Evolutionary conservation across 129 eudicot genomes (phyloP).

Genomic region (carrot (Daucus carota)): DNA sequence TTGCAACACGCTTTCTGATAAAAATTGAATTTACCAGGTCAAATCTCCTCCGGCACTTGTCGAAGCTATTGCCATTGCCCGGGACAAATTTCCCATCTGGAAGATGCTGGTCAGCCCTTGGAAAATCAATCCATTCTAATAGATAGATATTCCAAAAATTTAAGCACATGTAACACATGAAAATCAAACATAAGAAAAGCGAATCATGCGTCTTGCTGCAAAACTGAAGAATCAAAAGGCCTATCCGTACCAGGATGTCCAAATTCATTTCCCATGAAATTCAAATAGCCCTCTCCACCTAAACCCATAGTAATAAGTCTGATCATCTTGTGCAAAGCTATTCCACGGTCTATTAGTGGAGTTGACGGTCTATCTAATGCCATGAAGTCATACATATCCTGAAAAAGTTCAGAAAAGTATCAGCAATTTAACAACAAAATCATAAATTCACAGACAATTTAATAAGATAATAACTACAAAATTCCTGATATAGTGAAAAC

Average conservation of each 20-base stretch:
- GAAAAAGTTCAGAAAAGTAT: constrained; percentile 24
- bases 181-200: neutral
- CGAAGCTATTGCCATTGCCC: constrained; percentile 79
- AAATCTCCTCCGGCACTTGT: constrained; percentile 93
- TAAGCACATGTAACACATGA: neutral
- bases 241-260: constrained; percentile 87
- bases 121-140: constrained; percentile 99
- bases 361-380: constrained; percentile 93
- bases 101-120: constrained; percentile 79
- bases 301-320: constrained; percentile 92
- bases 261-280: constrained; percentile 99
- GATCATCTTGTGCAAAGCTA: constrained; percentile 97
- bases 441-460: neutral
- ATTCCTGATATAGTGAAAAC: neutral
- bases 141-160: constrained; percentile 2
- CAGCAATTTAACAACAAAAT: neutral
- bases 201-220: neutral
- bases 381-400: constrained; percentile 99
- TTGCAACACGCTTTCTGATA: neutral
- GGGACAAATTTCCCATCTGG: constrained; percentile 68
- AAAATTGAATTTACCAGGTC: constrained; percentile 12
- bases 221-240: neutral
- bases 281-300: constrained; percentile 97
- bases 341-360: constrained; percentile 87
- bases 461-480: neutral